Conservation (phyloP, 2,329 filamentous ascomycete genomes). For the Emergomyces orientalis region DNA sequence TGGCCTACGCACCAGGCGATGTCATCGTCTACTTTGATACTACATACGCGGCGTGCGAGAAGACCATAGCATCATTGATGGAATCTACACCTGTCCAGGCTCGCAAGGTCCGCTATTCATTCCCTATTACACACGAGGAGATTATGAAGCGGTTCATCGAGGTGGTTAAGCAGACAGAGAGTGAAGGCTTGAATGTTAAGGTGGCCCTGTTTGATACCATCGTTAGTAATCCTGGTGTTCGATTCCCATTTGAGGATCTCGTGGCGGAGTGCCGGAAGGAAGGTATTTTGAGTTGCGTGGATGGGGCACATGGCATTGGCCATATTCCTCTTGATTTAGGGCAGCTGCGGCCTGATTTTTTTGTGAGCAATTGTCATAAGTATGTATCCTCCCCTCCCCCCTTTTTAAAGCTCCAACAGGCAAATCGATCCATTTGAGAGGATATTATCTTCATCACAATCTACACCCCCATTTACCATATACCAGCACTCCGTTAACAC, state of each 20-base stretch:
- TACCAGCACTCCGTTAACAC: constrained; percentile 4
- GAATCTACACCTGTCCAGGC: constrained; percentile 51
- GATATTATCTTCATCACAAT: neutral
- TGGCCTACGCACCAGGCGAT: constrained; percentile 60
- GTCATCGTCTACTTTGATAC: constrained; percentile 67
- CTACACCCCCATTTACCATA: neutral
- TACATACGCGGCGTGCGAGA: constrained; percentile 69
- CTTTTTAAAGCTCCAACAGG: neutral
- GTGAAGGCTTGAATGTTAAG: constrained; percentile 52
- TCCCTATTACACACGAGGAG: constrained; percentile 61
- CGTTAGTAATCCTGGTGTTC: constrained; percentile 65
- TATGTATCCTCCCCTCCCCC: constrained; percentile 15
- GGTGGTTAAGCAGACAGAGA: constrained; percentile 46
- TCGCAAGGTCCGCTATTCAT: constrained; percentile 51
- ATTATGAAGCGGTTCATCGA: constrained; percentile 53
- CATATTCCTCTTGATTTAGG: constrained; percentile 63
- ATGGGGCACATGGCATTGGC: constrained; percentile 78
- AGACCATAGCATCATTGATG: constrained; percentile 60
- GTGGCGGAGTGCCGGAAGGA: constrained; percentile 55
- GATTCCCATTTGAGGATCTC: constrained; percentile 67
- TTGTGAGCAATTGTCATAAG: constrained; percentile 80
- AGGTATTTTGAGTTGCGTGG: constrained; percentile 63
- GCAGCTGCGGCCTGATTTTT: constrained; percentile 68
- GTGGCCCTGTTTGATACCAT: constrained; percentile 73
- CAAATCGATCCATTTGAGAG: neutral